These are phyloP conservation scores for Yarrowia keelungensis DNA, from an alignment of 805 yeast genomes.

Conservation along the genomic window DNA sequence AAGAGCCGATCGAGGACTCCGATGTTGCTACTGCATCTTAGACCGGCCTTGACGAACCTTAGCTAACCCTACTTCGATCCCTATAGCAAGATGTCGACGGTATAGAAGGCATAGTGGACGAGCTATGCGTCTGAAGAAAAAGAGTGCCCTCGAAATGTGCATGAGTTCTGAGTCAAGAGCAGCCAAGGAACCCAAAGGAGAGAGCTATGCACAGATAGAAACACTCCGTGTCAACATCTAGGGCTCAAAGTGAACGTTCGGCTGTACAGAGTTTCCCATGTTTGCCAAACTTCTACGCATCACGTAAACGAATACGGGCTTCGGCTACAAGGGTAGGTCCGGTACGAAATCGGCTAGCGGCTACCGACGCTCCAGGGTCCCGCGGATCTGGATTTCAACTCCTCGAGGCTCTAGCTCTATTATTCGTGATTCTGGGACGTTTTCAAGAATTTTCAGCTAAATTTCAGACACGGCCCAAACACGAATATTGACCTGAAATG, in stretches of 20 bases:
- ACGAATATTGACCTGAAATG: no score
- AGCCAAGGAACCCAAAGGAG: not conserved
- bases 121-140: no score
- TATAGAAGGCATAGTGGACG: no score
- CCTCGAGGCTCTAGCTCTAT: not conserved
- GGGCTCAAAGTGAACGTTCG: not conserved
- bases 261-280: no score
- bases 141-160: no score
- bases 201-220: no score
- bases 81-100: not conserved
- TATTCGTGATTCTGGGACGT: not conserved
- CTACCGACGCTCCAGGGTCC: no score
- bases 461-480: no score
- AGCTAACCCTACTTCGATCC: not conserved
- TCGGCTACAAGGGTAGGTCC: not conserved
- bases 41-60: not conserved
- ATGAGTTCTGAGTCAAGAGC: conserved; percentile 3
- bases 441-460: no score
- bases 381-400: no score
- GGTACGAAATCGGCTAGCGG: not conserved
- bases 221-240: no score
- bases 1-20: not conserved
- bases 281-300: not conserved
- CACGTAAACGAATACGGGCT: not conserved
- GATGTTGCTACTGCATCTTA: conserved; percentile 5